Base-by-base conservation (phyloP, 116 monocot genomes). In the Papilionanthe hybrid region DNA sequence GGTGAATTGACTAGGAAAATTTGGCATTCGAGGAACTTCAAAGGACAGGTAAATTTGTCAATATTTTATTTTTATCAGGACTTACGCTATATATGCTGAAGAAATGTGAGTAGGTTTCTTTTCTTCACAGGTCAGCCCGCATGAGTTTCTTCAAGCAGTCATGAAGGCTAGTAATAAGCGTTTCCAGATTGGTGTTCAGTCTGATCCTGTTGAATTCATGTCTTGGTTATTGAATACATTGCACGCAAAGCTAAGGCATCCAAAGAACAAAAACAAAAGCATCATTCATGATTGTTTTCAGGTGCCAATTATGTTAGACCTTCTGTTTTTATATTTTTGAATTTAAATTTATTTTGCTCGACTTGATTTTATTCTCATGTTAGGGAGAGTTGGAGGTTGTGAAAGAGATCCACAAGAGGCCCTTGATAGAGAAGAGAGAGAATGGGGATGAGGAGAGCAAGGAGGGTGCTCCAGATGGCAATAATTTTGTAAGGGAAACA, bases 191-290 rank as follows among this genome's bases (percentile, higher is more conserved):
- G 99, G 97, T 56, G 94, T 86, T 60, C 94, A 97, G 42, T 97
- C 97, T 20, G 97, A 97, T 90, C 97, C 94, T 55, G 97, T 97
- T 77, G 97, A 97, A 82, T 99, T 99, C 69, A 95, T 99, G 87
- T 99, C 99, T 69, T 99, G 99, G 99, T 82, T 99, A 47, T 79
- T 99, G 79, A 99, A 99, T 78, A 99, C 93, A 20, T 73, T 99
- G 57, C 95, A 99, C 86, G 65, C 84, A 32, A 90, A 95, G 83
- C 88, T 99, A 50, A 91, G 78, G 43, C 84, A 85, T 80, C 84
- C 91, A 50, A 98, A 93, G 86, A 94, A 92, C 78, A 93, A 89
- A 56, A 89, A 88, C 42, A 84, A 76, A 75, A 93, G 84, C 86
- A 92, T 99, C 43, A 93, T 99, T 66, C 88, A 93, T 79, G 93